Evolutionary conservation across 2,329 filamentous ascomycete species (phyloP).

Genomic region (Saccharata proteae): DNA sequence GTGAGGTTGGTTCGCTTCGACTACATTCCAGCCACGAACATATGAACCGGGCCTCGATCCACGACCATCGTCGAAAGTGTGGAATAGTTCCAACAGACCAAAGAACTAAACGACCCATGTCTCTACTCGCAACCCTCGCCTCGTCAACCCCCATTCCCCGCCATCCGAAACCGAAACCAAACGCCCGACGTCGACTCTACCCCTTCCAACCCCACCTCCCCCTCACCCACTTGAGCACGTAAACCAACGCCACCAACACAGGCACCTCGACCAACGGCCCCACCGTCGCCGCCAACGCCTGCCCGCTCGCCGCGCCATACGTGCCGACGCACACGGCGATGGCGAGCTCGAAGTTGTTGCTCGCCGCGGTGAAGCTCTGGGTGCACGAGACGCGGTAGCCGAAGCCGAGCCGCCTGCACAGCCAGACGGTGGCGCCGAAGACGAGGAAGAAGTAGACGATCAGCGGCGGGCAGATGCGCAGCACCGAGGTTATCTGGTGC

Average conservation of each 20-base stretch:
- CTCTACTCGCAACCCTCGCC: too few species aligned
- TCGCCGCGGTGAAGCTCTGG: conserved; percentile 79
- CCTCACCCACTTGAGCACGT: conserved; percentile 52
- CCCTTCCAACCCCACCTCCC: conserved; percentile 46
- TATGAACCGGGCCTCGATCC: too few species aligned
- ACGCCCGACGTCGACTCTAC: too few species aligned
- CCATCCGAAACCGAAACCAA: too few species aligned
- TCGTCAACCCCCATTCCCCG: too few species aligned
- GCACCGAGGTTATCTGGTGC: conserved; percentile 70
- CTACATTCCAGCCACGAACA: too few species aligned
- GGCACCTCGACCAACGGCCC: conserved; percentile 81
- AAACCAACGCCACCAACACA: conserved; percentile 65
- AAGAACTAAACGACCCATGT: too few species aligned
- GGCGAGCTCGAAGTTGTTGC: conserved; percentile 87
- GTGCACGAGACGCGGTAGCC: conserved; percentile 59
- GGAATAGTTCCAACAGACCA: too few species aligned
- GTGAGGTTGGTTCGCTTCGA: too few species aligned
- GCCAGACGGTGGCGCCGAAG: conserved; percentile 56
- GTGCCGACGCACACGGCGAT: conserved; percentile 79
- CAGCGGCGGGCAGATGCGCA: conserved; percentile 69
- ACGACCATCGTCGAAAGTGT: too few species aligned
- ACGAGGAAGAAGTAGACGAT: conserved; percentile 69
- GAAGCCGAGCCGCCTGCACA: conserved; percentile 56
- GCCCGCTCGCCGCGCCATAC: conserved; percentile 64
- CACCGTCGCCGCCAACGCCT: conserved; percentile 76